Conservation (phyloP, 805 yeast species). For the Kodamaea neixiangensis region DNA sequence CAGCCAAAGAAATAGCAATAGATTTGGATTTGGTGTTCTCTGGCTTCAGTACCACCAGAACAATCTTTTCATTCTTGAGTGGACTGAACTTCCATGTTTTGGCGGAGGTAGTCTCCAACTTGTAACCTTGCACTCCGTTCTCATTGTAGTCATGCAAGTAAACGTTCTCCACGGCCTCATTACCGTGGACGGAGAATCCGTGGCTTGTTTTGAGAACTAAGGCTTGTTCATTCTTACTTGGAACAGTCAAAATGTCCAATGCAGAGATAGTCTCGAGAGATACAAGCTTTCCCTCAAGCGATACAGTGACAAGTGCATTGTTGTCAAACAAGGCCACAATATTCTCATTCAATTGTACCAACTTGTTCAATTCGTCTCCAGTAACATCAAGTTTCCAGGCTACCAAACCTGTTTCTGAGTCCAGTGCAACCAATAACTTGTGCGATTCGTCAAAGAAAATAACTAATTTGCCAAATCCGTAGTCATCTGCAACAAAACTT, state of each 20-base stretch:
- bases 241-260: not conserved
- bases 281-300: not conserved
- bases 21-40: conserved; percentile 40
- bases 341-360: conserved; percentile 16
- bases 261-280: not conserved
- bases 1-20: conserved; percentile 67
- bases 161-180: conserved; percentile 9
- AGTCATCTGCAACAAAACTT: conserved; percentile 18
- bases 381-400: conserved; percentile 9
- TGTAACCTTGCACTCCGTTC: conserved; percentile 23
- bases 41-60: conserved; percentile 24
- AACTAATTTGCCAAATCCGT: conserved; percentile 36
- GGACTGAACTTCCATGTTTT: conserved; percentile 34
- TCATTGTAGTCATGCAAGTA: conserved; percentile 17
- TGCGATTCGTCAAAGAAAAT: conserved; percentile 24
- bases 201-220: conserved; percentile 5
- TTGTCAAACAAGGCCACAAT: conserved; percentile 17
- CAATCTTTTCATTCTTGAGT: conserved; percentile 16
- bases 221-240: not conserved
- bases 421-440: conserved; percentile 11
- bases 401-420: conserved; percentile 11
- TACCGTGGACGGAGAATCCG: not conserved
- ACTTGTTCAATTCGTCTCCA: conserved; percentile 9
- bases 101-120: conserved; percentile 16
- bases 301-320: not conserved